phyloP scores from a whole-genome alignment of 345 rosid genomes.

The Rhodomyrtus tomentosa region DNA sequence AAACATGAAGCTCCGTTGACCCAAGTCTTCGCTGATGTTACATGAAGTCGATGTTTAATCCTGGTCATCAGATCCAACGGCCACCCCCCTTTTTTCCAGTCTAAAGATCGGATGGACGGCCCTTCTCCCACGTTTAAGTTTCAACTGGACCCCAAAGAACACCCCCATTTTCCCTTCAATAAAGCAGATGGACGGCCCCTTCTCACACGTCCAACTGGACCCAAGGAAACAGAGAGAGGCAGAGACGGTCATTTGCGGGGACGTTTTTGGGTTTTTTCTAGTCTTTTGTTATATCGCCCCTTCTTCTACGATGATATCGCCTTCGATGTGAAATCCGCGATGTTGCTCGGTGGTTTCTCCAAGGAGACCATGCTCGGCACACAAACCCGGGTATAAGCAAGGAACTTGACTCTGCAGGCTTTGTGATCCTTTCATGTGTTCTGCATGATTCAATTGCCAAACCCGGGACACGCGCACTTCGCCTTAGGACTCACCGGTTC shows the following conservation, averaged over 20 bases:
- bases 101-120: neutral
- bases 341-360: neutral
- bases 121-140: neutral
- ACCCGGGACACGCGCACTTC: neutral
- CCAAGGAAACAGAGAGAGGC: neutral
- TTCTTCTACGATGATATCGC: neutral
- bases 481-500: neutral
- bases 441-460: neutral
- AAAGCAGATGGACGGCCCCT: neutral
- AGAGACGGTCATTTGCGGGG: neutral
- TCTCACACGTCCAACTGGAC: neutral
- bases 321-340: neutral
- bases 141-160: neutral
- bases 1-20: neutral
- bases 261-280: neutral
- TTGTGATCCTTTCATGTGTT: neutral
- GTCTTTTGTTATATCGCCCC: neutral
- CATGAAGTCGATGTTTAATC: neutral
- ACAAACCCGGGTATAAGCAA: neutral
- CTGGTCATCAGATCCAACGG: neutral
- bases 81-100: neutral
- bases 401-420: neutral
- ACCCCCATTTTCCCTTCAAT: neutral
- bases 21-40: neutral
- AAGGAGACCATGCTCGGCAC: neutral